A percentile compares a stretch with the other conserved stretches of the same genome.
Conservation (phyloP, 164 flowering plant genomes). For the Berberis thunbergii region DNA sequence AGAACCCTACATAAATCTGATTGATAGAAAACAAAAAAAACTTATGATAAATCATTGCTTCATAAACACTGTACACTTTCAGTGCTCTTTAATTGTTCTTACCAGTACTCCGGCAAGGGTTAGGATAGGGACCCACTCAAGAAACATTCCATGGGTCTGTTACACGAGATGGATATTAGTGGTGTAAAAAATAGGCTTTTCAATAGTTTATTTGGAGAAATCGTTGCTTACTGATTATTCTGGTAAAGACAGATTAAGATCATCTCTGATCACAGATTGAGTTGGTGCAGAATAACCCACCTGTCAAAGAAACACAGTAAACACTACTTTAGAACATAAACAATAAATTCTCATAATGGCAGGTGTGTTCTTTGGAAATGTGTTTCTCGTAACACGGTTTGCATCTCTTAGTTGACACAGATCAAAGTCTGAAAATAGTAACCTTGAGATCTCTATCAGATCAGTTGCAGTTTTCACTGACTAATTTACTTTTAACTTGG, state of each 20-base stretch:
- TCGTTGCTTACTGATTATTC: neutral
- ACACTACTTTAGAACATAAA: neutral
- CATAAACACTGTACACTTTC: no score
- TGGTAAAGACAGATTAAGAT: conserved; percentile 30
- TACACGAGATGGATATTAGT: conserved; percentile 4
- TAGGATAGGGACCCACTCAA: conserved; percentile 36
- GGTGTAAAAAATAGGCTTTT: neutral
- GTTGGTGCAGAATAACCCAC: conserved; percentile 58
- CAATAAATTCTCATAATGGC: no score
- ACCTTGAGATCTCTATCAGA: no score
- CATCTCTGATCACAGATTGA: conserved; percentile 42
- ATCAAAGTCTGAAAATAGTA: no score
- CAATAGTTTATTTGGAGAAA: neutral
- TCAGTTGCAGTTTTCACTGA: no score
- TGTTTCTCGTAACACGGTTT: no score
- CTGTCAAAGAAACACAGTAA: conserved; percentile 22
- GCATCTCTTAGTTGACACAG: no score
- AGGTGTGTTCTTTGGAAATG: no score
- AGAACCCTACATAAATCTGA: conserved; percentile 47
- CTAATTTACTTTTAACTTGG: no score
- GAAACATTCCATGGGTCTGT: conserved; percentile 43
- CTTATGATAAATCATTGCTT: no score
- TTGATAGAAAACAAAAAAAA: no score
- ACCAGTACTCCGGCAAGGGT: conserved; percentile 77
- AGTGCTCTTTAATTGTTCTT: conserved; percentile 3